Percentiles rank a stretch among this genome's conserved stretches.
Conservation (phyloP, 495 filamentous ascomycete species). For the Arthonia radiata region DNA sequence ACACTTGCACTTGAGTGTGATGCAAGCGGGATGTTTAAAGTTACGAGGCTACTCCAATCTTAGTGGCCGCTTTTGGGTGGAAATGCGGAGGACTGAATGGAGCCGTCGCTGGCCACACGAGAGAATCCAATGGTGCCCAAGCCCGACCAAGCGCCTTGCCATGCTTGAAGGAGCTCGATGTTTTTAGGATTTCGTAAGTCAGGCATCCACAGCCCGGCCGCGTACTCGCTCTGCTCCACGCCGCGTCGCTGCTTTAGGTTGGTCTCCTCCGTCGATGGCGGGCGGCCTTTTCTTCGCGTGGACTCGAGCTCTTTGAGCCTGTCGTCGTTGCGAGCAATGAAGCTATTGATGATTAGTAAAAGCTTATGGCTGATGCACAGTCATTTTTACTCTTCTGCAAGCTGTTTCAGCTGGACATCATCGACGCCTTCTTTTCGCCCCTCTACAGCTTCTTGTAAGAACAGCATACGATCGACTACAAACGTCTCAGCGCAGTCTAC, state of each 20-base stretch:
- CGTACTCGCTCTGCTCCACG: slow-evolving; percentile 53
- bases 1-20: no score
- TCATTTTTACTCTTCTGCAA: slow-evolving; percentile 1
- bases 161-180: slow-evolving; percentile 24
- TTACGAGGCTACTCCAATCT: no score
- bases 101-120: slow-evolving; percentile 10
- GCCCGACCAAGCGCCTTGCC: slow-evolving; percentile 38
- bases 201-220: slow-evolving; percentile 58
- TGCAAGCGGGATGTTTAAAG: no score
- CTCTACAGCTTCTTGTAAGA: slow-evolving; percentile 39
- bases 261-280: slow-evolving; percentile 53
- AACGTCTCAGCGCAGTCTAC: slow-evolving; percentile 1
- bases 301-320: slow-evolving; percentile 50
- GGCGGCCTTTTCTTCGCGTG: slow-evolving; percentile 56
- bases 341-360: slow-evolving; percentile 20
- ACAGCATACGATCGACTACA: slow-evolving; percentile 44
- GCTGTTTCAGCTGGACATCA: slow-evolving; percentile 27
- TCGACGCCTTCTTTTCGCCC: slow-evolving; percentile 28
- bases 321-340: slow-evolving; percentile 51
- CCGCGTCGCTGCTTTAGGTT: slow-evolving; percentile 43
- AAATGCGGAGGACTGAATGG: slow-evolving; percentile 10
- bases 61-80: no score
- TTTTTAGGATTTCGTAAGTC: slow-evolving; percentile 31
- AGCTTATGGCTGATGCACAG: neutral
- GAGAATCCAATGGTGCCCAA: slow-evolving; percentile 32